These are phyloP conservation scores for Fusarium tuaranense DNA, from an alignment of 2,329 filamentous ascomycete genomes.

Conservation along the genomic window DNA sequence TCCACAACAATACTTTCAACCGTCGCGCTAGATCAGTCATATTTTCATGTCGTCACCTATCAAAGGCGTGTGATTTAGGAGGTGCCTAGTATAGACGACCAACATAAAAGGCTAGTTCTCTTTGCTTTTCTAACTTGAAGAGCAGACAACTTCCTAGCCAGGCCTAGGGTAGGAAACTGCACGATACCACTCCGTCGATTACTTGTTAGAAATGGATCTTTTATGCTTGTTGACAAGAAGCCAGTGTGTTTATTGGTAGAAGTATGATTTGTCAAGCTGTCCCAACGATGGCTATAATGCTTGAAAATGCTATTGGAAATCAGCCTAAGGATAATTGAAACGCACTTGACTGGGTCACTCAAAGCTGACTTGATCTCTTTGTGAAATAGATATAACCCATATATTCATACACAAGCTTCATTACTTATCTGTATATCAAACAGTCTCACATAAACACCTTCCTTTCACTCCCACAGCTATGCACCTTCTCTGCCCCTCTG, in stretches of 20 bases:
- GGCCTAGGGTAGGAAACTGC: neutral
- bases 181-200: neutral
- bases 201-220: neutral
- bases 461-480: conserved; percentile 19
- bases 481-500: conserved; percentile 21
- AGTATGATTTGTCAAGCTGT: neutral
- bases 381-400: neutral
- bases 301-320: neutral
- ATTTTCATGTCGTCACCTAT: neutral
- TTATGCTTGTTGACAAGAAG: neutral
- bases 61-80: neutral
- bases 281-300: neutral
- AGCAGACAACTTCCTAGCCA: neutral
- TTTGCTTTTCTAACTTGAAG: neutral
- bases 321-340: neutral
- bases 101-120: neutral
- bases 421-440: neutral
- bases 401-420: neutral
- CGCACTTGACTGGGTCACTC: neutral
- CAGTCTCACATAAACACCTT: conserved; percentile 1
- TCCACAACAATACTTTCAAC: neutral
- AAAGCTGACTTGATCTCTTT: neutral
- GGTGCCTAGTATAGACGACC: neutral
- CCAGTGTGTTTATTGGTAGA: neutral
- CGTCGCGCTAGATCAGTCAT: neutral